These are phyloP conservation scores for Dioscorea cayenensis DNA, from an alignment of 116 monocot species.

Conservation along the genomic window DNA sequence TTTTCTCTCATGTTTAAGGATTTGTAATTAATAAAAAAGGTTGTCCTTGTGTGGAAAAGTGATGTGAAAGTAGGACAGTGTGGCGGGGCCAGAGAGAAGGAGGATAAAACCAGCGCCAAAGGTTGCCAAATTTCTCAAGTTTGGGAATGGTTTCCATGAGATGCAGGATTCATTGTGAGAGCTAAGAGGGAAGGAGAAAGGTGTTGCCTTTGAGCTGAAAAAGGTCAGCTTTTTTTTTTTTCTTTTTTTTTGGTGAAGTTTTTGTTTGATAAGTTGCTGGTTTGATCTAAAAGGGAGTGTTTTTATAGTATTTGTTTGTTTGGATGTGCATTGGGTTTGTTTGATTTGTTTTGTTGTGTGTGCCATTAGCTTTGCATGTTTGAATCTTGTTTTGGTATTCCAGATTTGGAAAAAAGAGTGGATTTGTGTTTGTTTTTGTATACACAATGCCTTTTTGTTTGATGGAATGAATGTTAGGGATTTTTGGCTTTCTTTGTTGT, in stretches of 20 bases:
- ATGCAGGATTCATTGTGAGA: background rate
- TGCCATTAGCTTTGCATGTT: background rate
- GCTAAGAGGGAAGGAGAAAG: conserved; percentile 3
- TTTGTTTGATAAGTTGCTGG: background rate
- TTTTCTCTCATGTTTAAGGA: too few relatives aligned
- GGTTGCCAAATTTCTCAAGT: background rate
- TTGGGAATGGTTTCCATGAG: background rate
- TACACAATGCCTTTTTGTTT: too few relatives aligned
- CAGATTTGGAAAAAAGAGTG: background rate
- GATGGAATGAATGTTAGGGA: too few relatives aligned
- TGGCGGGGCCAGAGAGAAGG: background rate
- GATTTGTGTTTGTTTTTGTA: too few relatives aligned
- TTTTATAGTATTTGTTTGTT: conserved; percentile 2
- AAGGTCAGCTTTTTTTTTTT: conserved; percentile 1
- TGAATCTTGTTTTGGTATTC: background rate
- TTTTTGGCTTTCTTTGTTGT: too few relatives aligned
- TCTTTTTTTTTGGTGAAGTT: background rate
- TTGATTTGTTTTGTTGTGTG: background rate
- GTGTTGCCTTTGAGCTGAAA: conserved; percentile 5
- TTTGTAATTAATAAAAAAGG: too few relatives aligned
- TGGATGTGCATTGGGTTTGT: background rate
- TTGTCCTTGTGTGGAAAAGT: background rate
- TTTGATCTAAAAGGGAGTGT: background rate
- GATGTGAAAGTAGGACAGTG: background rate
- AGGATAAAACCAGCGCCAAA: conserved; percentile 3